These are phyloP conservation scores for Trichosporon faecale DNA, from an alignment of 1,284 basidiomycete genomes.

Conservation along the genomic window DNA sequence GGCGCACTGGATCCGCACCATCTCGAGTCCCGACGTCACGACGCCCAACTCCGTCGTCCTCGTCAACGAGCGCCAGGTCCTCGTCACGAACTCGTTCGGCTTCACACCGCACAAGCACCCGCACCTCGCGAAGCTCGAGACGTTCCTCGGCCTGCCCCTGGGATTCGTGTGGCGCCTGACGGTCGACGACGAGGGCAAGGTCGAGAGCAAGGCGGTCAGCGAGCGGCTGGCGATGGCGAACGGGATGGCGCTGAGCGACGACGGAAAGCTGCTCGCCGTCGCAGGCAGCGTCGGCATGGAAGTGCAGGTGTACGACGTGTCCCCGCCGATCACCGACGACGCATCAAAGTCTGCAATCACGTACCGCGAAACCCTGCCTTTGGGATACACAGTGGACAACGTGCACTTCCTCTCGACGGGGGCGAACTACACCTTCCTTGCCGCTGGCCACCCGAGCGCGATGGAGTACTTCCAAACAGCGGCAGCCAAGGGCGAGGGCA, in stretches of 20 bases:
- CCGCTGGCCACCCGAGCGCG: slow-evolving; percentile 11
- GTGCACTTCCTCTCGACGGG: slow-evolving; percentile 8
- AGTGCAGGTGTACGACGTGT: slow-evolving; percentile 20
- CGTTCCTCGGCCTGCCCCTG: not conserved
- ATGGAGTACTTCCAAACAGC: slow-evolving; percentile 6
- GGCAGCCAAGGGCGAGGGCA: not conserved
- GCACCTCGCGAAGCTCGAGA: slow-evolving; percentile 10
- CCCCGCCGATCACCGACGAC: not conserved
- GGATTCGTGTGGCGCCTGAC: slow-evolving; percentile 8
- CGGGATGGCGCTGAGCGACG: slow-evolving; percentile 9
- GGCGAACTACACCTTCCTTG: slow-evolving; percentile 14
- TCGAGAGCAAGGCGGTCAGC: not conserved
- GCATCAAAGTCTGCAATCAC: not conserved
- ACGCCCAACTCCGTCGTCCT: slow-evolving; percentile 17
- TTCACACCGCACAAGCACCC: not conserved
- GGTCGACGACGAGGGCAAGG: not conserved
- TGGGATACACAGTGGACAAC: slow-evolving; percentile 16
- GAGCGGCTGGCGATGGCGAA: slow-evolving; percentile 5
- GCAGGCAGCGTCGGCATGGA: slow-evolving; percentile 2
- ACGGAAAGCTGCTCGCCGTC: slow-evolving; percentile 14
- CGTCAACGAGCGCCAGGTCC: slow-evolving; percentile 11
- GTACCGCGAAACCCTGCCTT: slow-evolving; percentile 18
- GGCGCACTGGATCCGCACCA: not conserved
- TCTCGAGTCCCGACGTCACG: not conserved
- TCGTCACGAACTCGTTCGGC: slow-evolving; percentile 18